Evolutionary conservation across 2,329 filamentous ascomycete species (phyloP).

Genomic region (Mycocentrospora acerina): DNA sequence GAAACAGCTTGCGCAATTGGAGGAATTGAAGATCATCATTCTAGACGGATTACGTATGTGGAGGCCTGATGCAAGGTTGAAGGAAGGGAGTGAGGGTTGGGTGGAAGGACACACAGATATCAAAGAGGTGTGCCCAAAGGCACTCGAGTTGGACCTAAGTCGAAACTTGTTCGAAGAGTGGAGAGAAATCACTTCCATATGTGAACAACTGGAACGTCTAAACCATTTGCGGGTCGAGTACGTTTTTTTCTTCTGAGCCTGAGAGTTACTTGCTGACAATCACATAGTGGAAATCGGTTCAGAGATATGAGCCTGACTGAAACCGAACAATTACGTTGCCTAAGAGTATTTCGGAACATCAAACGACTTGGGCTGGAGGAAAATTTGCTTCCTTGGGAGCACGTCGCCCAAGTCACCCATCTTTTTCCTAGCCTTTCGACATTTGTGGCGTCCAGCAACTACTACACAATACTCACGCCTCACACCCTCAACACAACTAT

Average conservation of each 20-base stretch:
- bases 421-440: slow-evolving; percentile 58
- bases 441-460: slow-evolving; percentile 50
- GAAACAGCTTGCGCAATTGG: slow-evolving; percentile 72
- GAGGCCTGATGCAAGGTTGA: slow-evolving; percentile 30
- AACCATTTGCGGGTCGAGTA: slow-evolving; percentile 71
- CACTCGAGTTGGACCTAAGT: slow-evolving; percentile 78
- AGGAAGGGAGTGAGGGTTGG: slow-evolving; percentile 21
- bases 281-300: slow-evolving; percentile 71
- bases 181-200: slow-evolving; percentile 69
- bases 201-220: slow-evolving; percentile 66
- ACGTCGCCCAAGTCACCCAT: slow-evolving; percentile 44
- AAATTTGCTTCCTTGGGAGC: slow-evolving; percentile 45
- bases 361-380: slow-evolving; percentile 53
- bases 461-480: slow-evolving; percentile 34
- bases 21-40: slow-evolving; percentile 77
- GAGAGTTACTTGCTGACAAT: slow-evolving; percentile 8
- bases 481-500: slow-evolving; percentile 54
- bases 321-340: slow-evolving; percentile 23
- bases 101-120: slow-evolving; percentile 53
- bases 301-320: slow-evolving; percentile 33
- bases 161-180: slow-evolving; percentile 76
- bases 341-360: slow-evolving; percentile 39
- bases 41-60: slow-evolving; percentile 73
- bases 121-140: slow-evolving; percentile 55
- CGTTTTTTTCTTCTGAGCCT: slow-evolving; percentile 27